Evolutionary conservation across 352 stramenopile genomes (phyloP).

Genomic region (Globisporangium ultimum): DNA sequence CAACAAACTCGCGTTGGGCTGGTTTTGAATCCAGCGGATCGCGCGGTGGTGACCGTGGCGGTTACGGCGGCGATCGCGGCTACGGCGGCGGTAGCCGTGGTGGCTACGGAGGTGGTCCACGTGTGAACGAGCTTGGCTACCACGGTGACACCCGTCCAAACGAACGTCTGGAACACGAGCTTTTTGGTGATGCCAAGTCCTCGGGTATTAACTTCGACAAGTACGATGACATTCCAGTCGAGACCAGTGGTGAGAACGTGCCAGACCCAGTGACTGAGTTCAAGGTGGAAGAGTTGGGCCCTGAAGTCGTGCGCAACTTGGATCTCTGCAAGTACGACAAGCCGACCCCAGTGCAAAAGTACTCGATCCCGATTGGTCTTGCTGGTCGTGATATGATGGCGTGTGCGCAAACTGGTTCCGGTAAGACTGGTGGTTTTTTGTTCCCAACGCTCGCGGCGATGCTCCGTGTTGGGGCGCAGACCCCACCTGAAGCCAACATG

Average conservation of each 20-base stretch:
- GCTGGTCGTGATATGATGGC: conserved; percentile 98
- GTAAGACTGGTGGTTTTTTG: conserved; percentile 96
- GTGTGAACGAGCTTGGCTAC: conserved; percentile 95
- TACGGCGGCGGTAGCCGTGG: conserved; percentile 31
- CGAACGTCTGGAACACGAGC: conserved; percentile 89
- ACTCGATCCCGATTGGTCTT: conserved; percentile 96
- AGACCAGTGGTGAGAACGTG: conserved; percentile 92
- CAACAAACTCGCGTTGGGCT: conserved; percentile 13
- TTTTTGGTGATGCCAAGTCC: conserved; percentile 92
- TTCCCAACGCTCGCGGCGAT: conserved; percentile 97
- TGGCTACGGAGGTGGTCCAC: conserved; percentile 43
- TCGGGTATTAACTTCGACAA: conserved; percentile 99
- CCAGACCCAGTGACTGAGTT: conserved; percentile 92
- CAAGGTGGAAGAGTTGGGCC: conserved; percentile 83
- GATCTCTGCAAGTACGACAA: conserved; percentile 93
- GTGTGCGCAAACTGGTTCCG: conserved; percentile 98
- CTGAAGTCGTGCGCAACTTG: conserved; percentile 91
- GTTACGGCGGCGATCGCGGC: conserved; percentile 19
- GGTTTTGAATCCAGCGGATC: conserved; percentile 12
- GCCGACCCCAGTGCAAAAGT: conserved; percentile 99
- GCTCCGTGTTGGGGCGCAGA: conserved; percentile 78
- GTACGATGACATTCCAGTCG: conserved; percentile 98
- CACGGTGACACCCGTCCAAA: conserved; percentile 93
- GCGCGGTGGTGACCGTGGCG: conserved; percentile 21
- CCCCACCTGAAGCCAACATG: conserved; percentile 38